phyloP scores from a whole-genome alignment of 805 yeast species.

The Suhomyces prunicola region DNA sequence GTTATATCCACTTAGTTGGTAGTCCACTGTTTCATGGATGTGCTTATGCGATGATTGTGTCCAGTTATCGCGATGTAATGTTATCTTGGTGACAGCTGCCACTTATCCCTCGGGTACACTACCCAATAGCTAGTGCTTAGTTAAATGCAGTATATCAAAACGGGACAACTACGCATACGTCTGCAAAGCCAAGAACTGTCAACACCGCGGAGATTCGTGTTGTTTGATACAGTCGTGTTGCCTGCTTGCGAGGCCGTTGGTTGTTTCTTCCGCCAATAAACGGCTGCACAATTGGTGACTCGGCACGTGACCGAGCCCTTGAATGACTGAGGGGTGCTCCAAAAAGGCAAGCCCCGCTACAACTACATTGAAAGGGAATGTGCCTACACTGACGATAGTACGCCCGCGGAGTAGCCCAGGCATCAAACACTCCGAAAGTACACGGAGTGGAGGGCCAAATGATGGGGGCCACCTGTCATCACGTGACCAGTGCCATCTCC shows the following conservation, averaged over 20 bases:
- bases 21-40: neutral
- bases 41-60: neutral
- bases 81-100: neutral
- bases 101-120: neutral
- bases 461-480: neutral
- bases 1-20: neutral
- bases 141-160: neutral
- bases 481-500: neutral
- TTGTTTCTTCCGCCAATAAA: constrained; percentile 1
- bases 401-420: neutral
- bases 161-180: neutral
- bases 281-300: neutral
- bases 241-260: neutral
- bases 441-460: neutral
- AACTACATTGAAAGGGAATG: neutral
- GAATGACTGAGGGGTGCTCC: neutral
- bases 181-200: neutral
- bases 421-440: neutral
- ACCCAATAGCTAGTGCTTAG: neutral
- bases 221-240: neutral
- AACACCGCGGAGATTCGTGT: neutral
- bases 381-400: neutral
- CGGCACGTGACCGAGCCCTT: neutral
- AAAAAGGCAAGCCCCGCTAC: neutral
- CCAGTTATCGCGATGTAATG: neutral